Evolutionary conservation across 495 filamentous ascomycete genomes (phyloP).

Genomic region (Aspergillus sparsus): DNA sequence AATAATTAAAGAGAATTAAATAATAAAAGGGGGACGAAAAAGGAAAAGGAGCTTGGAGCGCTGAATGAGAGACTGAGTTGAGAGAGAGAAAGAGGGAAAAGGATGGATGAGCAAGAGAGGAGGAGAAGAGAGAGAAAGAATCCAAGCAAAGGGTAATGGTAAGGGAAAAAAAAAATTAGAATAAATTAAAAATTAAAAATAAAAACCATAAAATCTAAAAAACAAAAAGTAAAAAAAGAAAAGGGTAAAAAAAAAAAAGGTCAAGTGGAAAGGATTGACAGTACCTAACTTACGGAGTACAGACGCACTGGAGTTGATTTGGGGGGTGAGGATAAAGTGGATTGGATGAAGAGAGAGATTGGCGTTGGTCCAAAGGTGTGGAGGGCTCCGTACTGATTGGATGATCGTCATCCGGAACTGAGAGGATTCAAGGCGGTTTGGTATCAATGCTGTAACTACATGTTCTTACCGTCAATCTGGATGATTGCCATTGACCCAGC

Average conservation of each 20-base stretch:
- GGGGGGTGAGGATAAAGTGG: slow-evolving; percentile 9
- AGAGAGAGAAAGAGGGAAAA: slow-evolving; percentile 16
- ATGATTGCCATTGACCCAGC: not conserved
- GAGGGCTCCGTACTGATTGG: slow-evolving; percentile 22
- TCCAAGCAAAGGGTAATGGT: slow-evolving; percentile 17
- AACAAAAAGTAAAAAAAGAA: slow-evolving; percentile 16
- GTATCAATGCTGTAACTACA: slow-evolving; percentile 19
- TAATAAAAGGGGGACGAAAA: slow-evolving; percentile 24
- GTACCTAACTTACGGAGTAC: slow-evolving; percentile 3
- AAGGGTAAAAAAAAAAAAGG: slow-evolving; percentile 14
- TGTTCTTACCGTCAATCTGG: slow-evolving; percentile 21
- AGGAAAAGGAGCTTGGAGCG: slow-evolving; percentile 26
- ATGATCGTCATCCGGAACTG: slow-evolving; percentile 28
- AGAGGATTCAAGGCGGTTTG: slow-evolving; percentile 19
- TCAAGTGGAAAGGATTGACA: slow-evolving; percentile 23
- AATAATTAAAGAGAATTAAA: slow-evolving; percentile 14
- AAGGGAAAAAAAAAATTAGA: too few relatives aligned
- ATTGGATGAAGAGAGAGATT: slow-evolving; percentile 18
- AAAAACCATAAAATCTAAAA: too few relatives aligned
- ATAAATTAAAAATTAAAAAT: too few relatives aligned
- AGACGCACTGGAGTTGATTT: slow-evolving; percentile 11
- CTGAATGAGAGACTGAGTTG: slow-evolving; percentile 11
- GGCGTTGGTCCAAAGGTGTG: slow-evolving; percentile 20
- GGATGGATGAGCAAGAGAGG: slow-evolving; percentile 20
- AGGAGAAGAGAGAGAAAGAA: slow-evolving; percentile 21